Conservation (phyloP, 257 asterid species). For the Fraxinus pennsylvanica region DNA sequence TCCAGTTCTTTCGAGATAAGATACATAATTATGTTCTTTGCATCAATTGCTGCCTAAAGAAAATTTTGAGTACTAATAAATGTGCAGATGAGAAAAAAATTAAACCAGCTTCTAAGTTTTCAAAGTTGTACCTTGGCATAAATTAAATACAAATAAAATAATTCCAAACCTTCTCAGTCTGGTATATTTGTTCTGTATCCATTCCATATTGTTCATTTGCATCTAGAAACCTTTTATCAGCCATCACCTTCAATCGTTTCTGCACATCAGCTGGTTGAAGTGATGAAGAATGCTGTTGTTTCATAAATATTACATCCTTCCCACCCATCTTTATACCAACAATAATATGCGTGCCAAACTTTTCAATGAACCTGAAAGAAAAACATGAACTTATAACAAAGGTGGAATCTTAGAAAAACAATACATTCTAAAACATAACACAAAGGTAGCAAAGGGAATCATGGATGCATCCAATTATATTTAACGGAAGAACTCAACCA, state of each 20-base stretch:
- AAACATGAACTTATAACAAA: conserved; percentile 8
- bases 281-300: conserved; percentile 91
- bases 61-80: background rate
- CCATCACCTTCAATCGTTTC: conserved; percentile 68
- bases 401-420: background rate
- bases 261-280: conserved; percentile 87
- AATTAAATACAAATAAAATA: conserved; percentile 24
- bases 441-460: background rate
- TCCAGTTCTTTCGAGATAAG: background rate
- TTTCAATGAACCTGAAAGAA: conserved; percentile 76
- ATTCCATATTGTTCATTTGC: conserved; percentile 48
- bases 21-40: background rate
- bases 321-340: conserved; percentile 99
- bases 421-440: background rate
- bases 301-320: conserved; percentile 82
- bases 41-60: background rate
- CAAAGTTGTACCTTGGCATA: conserved; percentile 3
- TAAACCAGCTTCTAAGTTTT: conserved; percentile 4
- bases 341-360: conserved; percentile 89
- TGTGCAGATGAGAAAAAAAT: background rate
- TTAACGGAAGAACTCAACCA: background rate
- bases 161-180: conserved; percentile 56
- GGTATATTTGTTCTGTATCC: conserved; percentile 48
- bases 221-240: conserved; percentile 86
- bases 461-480: background rate